Base-by-base conservation (phyloP, 2,329 filamentous ascomycete species). In the Colletotrichum plurivorum region DNA sequence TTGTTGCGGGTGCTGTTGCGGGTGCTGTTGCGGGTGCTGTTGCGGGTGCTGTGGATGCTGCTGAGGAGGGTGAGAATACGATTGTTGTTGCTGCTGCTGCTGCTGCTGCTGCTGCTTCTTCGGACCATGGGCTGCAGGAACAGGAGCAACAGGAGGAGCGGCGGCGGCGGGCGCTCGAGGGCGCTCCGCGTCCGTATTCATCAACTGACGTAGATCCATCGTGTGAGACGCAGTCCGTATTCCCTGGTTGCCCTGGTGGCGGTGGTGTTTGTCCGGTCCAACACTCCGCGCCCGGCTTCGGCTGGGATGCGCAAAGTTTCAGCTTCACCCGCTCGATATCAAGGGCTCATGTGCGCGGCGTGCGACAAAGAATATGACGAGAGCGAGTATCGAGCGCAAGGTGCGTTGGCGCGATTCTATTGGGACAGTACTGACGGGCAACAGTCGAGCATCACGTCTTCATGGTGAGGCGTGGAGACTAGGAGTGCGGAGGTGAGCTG, bases 141-240 rank as follows among this genome's bases (percentile, higher is more conserved):
- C 43, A 10, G 16, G 18, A 74, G 75, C 51, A 75, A 74, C 60
- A 9, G 63, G 52, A 15, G 61, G 27, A 20, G 54, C 62, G 15
- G 63, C 52, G 13, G 67, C 74, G 61, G 78, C 76, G 71, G 78
- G 78, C 64, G 77, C 74, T 58, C 78, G 77, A 53, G 76, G 75
- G 71, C 79, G 77, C 58, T 81, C 83, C 73, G 80, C 84, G 67
- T 79, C 79, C 22, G 83, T 81, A 76, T 89, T 90, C 55, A 90
- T 78, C 74, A 90, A 85, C 16, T 83, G 84, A 71, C 82, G 79
- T 66, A 89, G 82, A 80, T 88, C 86, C 87, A 89, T 84, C 63
- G 66, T 76, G 9, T 36, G 51, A 27, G 56, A 16, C 16, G 20
- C 16, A 25, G 51, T 51, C 63, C 36, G 27, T 66, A 55, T 48